Conservation (phyloP, 768 basidiomycete species). For the Boletus fagicola region DNA sequence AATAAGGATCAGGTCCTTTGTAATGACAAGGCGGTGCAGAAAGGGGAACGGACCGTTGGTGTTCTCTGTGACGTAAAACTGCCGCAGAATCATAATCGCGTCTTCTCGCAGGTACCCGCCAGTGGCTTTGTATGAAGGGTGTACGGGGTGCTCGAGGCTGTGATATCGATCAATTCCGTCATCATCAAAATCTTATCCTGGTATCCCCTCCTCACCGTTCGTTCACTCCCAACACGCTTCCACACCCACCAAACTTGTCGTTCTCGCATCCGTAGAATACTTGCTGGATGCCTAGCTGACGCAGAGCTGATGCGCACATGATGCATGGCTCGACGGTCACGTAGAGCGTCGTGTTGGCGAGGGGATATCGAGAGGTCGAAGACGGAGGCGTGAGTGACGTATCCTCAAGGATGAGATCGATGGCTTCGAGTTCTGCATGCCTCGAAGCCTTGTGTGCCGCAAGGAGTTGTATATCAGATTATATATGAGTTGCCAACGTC, state of each 20-base stretch:
- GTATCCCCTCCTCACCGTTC: conserved; percentile 46
- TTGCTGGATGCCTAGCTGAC: conserved; percentile 87
- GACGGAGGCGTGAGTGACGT: conserved; percentile 50
- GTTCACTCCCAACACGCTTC: conserved; percentile 90
- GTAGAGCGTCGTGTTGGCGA: conserved; percentile 81
- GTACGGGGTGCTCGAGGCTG: conserved; percentile 70
- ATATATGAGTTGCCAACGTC: neutral
- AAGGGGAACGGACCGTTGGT: conserved; percentile 60
- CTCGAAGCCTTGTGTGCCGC: conserved; percentile 77
- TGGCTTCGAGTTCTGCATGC: conserved; percentile 96
- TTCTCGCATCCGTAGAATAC: conserved; percentile 95
- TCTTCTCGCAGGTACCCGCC: conserved; percentile 80
- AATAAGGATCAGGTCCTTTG: neutral
- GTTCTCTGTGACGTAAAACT: conserved; percentile 94
- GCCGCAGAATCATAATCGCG: conserved; percentile 80
- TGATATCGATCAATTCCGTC: conserved; percentile 3
- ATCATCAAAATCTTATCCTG: neutral
- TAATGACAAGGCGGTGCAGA: neutral
- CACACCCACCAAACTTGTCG: conserved; percentile 95
- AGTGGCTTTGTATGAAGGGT: conserved; percentile 69
- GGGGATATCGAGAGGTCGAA: conserved; percentile 49
- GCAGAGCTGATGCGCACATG: conserved; percentile 96
- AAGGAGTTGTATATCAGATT: neutral
- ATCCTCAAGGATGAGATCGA: conserved; percentile 79
- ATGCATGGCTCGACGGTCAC: conserved; percentile 99